phyloP scores from a whole-genome alignment of 805 yeast genomes.

The Lipomyces sp. region DNA sequence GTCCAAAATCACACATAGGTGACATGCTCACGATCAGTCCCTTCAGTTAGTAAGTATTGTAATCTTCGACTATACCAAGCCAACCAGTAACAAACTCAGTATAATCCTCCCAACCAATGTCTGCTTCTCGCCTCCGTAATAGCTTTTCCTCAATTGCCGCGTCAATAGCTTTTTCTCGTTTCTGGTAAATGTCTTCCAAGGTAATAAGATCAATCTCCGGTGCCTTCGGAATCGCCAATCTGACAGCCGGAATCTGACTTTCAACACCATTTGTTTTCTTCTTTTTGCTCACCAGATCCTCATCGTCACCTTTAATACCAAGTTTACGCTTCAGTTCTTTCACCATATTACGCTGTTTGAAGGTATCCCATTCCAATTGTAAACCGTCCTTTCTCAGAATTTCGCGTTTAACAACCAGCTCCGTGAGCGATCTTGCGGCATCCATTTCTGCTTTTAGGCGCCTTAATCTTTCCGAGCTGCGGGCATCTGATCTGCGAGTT shows the following conservation, averaged over 20 bases:
- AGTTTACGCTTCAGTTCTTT: conserved; percentile 75
- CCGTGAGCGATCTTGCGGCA: conserved; percentile 70
- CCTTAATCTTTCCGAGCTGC: conserved; percentile 82
- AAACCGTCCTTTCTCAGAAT: conserved; percentile 62
- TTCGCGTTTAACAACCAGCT: conserved; percentile 77
- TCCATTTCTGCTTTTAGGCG: conserved; percentile 74
- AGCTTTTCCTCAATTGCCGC: conserved; percentile 86
- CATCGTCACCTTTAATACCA: conserved; percentile 82
- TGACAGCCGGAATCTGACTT: conserved; percentile 24
- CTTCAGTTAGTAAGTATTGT: not conserved
- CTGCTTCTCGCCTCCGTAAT: conserved; percentile 67
- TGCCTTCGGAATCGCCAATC: conserved; percentile 69
- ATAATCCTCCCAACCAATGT: conserved; percentile 72
- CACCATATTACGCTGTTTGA: conserved; percentile 71
- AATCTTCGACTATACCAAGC: conserved; percentile 22
- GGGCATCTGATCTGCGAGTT: conserved; percentile 91
- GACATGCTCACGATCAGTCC: not conserved
- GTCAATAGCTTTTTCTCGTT: conserved; percentile 76
- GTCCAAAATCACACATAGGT: conserved; percentile 2
- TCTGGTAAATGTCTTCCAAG: conserved; percentile 72
- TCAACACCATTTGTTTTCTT: conserved; percentile 43
- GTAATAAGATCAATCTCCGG: conserved; percentile 91
- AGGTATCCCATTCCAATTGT: conserved; percentile 66
- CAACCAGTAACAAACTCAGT: conserved; percentile 34
- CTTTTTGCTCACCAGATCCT: conserved; percentile 77